Base-by-base conservation (phyloP, 2,329 filamentous ascomycete species). In the Claviceps humidiphila region DNA sequence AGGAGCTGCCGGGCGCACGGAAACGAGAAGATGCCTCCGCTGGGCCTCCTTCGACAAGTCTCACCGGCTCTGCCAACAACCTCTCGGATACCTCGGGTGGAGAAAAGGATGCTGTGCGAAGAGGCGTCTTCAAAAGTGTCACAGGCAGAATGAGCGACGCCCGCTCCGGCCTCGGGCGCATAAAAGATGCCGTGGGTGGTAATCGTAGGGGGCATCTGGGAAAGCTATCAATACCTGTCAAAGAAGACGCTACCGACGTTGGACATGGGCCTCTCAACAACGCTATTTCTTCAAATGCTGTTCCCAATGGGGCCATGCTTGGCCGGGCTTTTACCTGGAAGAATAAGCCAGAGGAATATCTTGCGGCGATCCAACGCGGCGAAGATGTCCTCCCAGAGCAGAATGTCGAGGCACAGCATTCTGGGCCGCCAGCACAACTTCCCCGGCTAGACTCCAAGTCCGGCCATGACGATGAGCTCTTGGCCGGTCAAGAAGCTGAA, bases 181-280 rank as follows among this genome's bases (percentile, higher is more conserved):
- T 96, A 64, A 90, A 90, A 62, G 89, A 91, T 63, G 88, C 83
- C 2, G 85, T 95, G 39, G 87, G 87, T 1, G 74, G 74, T 14
- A 71, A 70, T 11, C 63, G 74, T n/a, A 73, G 74, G 56, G 75
- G 77, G 1, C 78, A 84, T 54, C 60, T 63, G 47, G 74, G 66
- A 57, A 74, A 76, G 14, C 72, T 73, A n/a, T 81, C 79, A 3
- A 56, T 64, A 9, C 61, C 65, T 8, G 60, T 60, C 4, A 78
- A 71, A 58, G 80, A 84, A 51, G 79, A 80, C n/a, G 66, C 66
- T 38, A 59, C 64, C 22, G 73, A 76, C 38, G 64, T 61, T 7
- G 54, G 54, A 13, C 49, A 52, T 9, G 54, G 54, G 13, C 51
- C 51, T 40, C 17, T 37, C 7, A 52, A 37, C 22, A 43, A 54